Base-by-base conservation (phyloP, 768 basidiomycete species). In the Lactifluus subvellereus region DNA sequence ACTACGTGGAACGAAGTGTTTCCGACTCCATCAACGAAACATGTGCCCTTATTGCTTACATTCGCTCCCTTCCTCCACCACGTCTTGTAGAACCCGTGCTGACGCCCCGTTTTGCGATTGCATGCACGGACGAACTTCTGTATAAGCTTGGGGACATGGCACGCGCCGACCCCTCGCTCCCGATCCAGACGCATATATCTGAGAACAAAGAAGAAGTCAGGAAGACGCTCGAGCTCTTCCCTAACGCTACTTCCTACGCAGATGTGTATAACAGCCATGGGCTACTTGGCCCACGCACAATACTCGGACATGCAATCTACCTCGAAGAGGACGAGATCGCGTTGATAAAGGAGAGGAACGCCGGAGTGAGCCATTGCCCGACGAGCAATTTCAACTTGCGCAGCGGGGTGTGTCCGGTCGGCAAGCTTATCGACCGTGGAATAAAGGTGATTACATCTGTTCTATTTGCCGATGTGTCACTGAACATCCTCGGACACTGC, bases 81-180 rank as follows among this genome's bases (percentile, higher is more conserved):
- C 79, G 84, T 1, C 83, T 95, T 7, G 88, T 98, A 10, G 89
- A 90, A 60, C 96, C 96, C 5, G 85, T 94, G 69, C 76, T 98
- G 48, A 98, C 96, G 0, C 96, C 96, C 14, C 89, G 96, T n/a
- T 98, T 98, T 73, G 96, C 96, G 27, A 88, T 98, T 62, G 86
- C 91, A 11, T 96, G 94, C 74, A 85, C 94, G 0, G 73, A 79
- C 13, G 75, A 82, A n/a, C 83, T 95, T 35, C 80, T 98, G 54
- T 52, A 70, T 0, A 74, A 76, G 4, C 78, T 98, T 6, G 85
- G 89, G 9, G 67, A 75, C 5, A 74, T 96, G 45, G 88, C 88
- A 0, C 70, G 75, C 22, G 71, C 77, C 3, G 82, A 90, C 68
- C 80, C 84, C 4, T 66, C 74, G 1, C 78, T 98, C 38, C 81